These are phyloP conservation scores for Sugiyamaella pinicola DNA, from an alignment of 1,139 yeast species.

Conservation along the genomic window DNA sequence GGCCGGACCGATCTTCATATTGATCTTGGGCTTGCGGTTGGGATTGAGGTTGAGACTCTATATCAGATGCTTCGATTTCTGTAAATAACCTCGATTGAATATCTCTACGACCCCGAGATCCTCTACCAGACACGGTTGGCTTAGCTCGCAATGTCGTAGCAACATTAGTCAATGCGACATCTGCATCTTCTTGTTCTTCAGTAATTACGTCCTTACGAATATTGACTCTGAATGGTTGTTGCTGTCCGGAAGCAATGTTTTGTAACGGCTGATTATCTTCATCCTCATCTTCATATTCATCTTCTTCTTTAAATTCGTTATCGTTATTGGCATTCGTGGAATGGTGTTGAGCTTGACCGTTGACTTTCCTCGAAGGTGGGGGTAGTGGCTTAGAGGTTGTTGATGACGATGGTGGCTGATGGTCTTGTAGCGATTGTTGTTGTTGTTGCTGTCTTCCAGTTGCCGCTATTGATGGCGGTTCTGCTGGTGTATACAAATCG, in stretches of 20 bases:
- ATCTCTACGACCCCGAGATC: constrained; percentile 48
- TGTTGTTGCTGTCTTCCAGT: constrained; percentile 1
- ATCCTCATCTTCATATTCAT: constrained; percentile 25
- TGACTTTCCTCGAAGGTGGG: constrained; percentile 69
- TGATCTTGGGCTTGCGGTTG: too few species aligned
- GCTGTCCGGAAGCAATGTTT: constrained; percentile 18
- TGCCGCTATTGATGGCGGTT: constrained; percentile 9
- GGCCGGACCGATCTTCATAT: constrained; percentile 16
- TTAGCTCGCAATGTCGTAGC: constrained; percentile 39
- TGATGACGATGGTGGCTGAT: constrained; percentile 3
- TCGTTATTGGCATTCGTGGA: not conserved
- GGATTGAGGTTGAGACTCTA: constrained; percentile 27
- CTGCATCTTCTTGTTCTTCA: constrained; percentile 40
- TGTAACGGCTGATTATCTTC: constrained; percentile 22
- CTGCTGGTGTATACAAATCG: constrained; percentile 15
- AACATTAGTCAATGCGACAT: constrained; percentile 38
- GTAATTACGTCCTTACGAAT: constrained; percentile 40
- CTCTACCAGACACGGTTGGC: constrained; percentile 39
- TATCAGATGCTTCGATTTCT: constrained; percentile 45
- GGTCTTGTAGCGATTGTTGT: constrained; percentile 4
- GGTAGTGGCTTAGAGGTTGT: constrained; percentile 53
- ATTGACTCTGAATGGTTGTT: constrained; percentile 35
- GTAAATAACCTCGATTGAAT: constrained; percentile 59
- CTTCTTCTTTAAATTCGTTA: constrained; percentile 12
- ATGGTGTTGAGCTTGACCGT: constrained; percentile 22